Base-by-base conservation (phyloP, 1,284 basidiomycete species). In the Xerocomus cyaneibrunnescens region DNA sequence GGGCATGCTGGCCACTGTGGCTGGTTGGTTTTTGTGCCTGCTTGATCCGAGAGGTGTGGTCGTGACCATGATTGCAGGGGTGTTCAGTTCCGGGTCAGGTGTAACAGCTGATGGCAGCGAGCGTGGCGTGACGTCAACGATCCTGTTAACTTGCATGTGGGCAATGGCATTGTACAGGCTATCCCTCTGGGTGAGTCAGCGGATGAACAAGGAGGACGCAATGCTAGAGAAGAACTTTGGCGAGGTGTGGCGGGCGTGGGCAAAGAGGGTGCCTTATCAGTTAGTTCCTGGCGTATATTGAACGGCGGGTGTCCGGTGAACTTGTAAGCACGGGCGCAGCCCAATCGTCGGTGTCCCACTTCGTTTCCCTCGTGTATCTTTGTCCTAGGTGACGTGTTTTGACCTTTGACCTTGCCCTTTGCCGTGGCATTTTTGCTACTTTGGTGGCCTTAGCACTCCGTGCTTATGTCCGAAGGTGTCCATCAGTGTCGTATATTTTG, bases 261-360 rank as follows among this genome's bases (percentile, higher is more conserved):
- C 69, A 6, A 52, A 49, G 50, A 59, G 50, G 38, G 76, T 79
- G 14, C 69, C 65, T 9, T 75, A 65, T 54, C 61, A 64, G 14
- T 50, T 77, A 27, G 21, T 79, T 27, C 76, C 77, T 1, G 65
- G 70, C 3, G 41, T 78, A 8, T 76, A 70, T 56, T 76, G 57
- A 58, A 16, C 17, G 6, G 60, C 60, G n/a, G n/a, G n/a, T n/a
- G n/a, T n/a, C n/a, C n/a, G n/a, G n/a, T n/a, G n/a, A n/a, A n/a
- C n/a, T n/a, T n/a, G n/a, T n/a, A n/a, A n/a, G n/a, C n/a, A n/a
- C n/a, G n/a, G n/a, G n/a, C n/a, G n/a, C n/a, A n/a, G n/a, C n/a
- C n/a, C n/a, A n/a, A n/a, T n/a, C n/a, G n/a, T n/a, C n/a, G n/a
- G n/a, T n/a, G n/a, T n/a, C n/a, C n/a, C n/a, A n/a, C n/a, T n/a